Evolutionary conservation across 176 grass and related monocot species (phyloP).

Genomic region (Carex parvula): DNA sequence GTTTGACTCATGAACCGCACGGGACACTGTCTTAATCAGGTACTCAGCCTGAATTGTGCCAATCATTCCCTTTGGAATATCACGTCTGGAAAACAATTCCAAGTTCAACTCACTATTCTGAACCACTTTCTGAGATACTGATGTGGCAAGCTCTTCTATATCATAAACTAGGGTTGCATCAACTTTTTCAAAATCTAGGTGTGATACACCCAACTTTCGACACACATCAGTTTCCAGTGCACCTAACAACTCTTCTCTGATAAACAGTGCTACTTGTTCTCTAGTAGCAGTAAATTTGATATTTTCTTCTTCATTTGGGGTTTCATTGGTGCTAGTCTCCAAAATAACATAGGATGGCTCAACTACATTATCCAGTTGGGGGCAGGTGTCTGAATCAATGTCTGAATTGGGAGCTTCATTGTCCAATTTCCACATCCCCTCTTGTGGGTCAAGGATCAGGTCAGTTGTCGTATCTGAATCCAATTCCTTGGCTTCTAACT

Average conservation of each 20-base stretch:
- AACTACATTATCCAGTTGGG: constrained; percentile 33
- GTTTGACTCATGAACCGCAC: constrained; percentile 51
- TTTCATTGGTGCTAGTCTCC: constrained; percentile 15
- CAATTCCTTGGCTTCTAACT: constrained; percentile 43
- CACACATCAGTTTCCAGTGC: constrained; percentile 73
- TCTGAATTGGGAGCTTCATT: constrained; percentile 40
- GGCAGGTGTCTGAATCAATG: constrained; percentile 18
- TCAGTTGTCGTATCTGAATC: constrained; percentile 56
- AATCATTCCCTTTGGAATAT: constrained; percentile 47
- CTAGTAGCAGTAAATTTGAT: constrained; percentile 29
- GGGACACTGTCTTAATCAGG: constrained; percentile 60
- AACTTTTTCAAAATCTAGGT: constrained; percentile 37
- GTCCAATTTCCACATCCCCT: constrained; percentile 92
- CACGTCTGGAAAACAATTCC: constrained; percentile 32
- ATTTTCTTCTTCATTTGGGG: constrained; percentile 35
- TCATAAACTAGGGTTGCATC: constrained; percentile 51
- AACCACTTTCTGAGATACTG: constrained; percentile 53
- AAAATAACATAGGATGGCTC: constrained; percentile 50
- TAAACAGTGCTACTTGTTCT: constrained; percentile 40
- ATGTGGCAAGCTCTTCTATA: constrained; percentile 47
- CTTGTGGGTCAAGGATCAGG: constrained; percentile 79
- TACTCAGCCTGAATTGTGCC: constrained; percentile 42
- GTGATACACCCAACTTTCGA: constrained; percentile 52
- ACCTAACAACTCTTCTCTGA: constrained; percentile 54
- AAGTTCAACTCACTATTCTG: constrained; percentile 52